phyloP scores from a whole-genome alignment of 1,284 basidiomycete genomes.

The Ustilago sp. region DNA sequence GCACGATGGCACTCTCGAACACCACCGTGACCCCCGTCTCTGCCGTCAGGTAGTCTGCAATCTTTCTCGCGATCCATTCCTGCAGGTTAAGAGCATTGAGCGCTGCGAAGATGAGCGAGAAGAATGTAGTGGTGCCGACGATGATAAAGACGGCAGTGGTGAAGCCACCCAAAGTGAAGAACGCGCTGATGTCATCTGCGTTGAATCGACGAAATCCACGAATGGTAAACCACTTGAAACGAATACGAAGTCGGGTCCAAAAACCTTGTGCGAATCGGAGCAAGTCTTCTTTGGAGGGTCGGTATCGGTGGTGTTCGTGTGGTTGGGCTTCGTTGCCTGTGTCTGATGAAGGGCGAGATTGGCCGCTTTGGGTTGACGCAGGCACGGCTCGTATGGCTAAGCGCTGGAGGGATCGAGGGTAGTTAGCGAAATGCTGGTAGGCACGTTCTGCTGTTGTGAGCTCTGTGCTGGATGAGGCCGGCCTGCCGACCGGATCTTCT shows the following conservation, averaged over 20 bases:
- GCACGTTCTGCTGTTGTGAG: slow-evolving; percentile 39
- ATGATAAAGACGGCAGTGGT: slow-evolving; percentile 94
- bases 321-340: slow-evolving; percentile 18
- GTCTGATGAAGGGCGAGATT: slow-evolving; percentile 8
- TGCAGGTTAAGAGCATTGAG: slow-evolving; percentile 91
- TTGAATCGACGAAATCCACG: slow-evolving; percentile 95
- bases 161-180: slow-evolving; percentile 83
- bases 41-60: slow-evolving; percentile 91
- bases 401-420: slow-evolving; percentile 59
- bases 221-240: slow-evolving; percentile 99
- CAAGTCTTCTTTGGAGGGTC: slow-evolving; percentile 75
- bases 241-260: slow-evolving; percentile 87
- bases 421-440: slow-evolving; percentile 60
- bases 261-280: slow-evolving; percentile 86
- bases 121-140: slow-evolving; percentile 95
- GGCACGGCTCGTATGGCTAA: slow-evolving; percentile 61
- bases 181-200: slow-evolving; percentile 95
- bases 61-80: slow-evolving; percentile 88
- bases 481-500: not conserved
- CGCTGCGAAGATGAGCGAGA: slow-evolving; percentile 89
- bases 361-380: slow-evolving; percentile 15
- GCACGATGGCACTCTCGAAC: slow-evolving; percentile 97
- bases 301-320: slow-evolving; percentile 22
- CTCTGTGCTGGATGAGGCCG: slow-evolving; percentile 20
- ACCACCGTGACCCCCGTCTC: slow-evolving; percentile 94